Percentiles rank a stretch among this genome's conserved stretches.
phyloP scores from a whole-genome alignment of 1,284 basidiomycete genomes.

The Cutaneotrichosporon spelunceum region DNA sequence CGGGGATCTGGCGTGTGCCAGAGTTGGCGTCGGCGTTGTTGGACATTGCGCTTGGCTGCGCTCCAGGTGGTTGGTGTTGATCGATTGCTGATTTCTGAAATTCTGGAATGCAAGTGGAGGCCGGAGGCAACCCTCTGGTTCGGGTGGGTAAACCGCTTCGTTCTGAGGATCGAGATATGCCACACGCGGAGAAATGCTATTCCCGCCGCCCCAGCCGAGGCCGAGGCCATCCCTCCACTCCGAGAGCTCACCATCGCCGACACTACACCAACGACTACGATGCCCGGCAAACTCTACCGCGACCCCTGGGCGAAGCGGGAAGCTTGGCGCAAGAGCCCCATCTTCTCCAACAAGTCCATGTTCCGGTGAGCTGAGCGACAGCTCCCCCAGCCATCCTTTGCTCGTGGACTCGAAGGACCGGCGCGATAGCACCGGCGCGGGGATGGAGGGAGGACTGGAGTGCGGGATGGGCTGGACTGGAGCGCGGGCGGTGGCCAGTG shows the following conservation, averaged over 20 bases:
- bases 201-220: not conserved
- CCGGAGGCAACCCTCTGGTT: not conserved
- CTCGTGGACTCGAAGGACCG: too few relatives aligned
- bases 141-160: not conserved
- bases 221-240: not conserved
- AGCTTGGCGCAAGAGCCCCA: conserved; percentile 83
- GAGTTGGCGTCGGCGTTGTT: too few relatives aligned
- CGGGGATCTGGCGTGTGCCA: conserved; percentile 55
- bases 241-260: not conserved
- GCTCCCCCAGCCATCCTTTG: not conserved
- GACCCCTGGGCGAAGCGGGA: conserved; percentile 94
- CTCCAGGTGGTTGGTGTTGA: not conserved
- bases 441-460: not conserved
- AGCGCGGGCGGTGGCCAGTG: not conserved
- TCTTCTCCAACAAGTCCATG: conserved; percentile 80
- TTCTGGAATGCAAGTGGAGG: not conserved
- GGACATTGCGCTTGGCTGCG: conserved; percentile 27
- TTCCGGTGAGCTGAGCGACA: conserved; percentile 54
- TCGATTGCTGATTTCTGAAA: not conserved
- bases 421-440: not conserved
- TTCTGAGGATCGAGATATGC: not conserved
- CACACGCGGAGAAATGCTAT: conserved; percentile 7
- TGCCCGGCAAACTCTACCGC: conserved; percentile 65
- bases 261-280: conserved; percentile 20
- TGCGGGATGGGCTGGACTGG: not conserved